A percentile compares a stretch with the other conserved stretches of the same genome.
phyloP scores from a whole-genome alignment of 2,329 filamentous ascomycete species.

The Stagonosporopsis cucurbitacearum region DNA sequence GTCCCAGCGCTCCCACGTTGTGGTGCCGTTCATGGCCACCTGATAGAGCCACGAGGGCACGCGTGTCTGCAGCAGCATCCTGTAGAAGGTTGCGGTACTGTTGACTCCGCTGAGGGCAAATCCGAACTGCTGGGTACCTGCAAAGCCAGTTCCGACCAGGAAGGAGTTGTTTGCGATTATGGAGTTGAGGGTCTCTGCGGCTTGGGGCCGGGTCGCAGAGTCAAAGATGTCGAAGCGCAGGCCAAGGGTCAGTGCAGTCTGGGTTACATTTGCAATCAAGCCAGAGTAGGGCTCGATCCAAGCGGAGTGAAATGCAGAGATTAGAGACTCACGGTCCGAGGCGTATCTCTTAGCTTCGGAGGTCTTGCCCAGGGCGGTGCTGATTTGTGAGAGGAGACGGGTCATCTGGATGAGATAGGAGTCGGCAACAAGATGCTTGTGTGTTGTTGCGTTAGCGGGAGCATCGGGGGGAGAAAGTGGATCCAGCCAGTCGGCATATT shows the following conservation, averaged over 20 bases:
- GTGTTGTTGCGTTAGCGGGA: constrained; percentile 43
- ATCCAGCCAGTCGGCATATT: constrained; percentile 54
- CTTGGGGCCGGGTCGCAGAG: constrained; percentile 2
- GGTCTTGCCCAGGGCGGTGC: constrained; percentile 27
- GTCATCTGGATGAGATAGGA: constrained; percentile 50
- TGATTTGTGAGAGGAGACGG: constrained; percentile 38
- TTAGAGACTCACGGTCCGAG: constrained; percentile 21
- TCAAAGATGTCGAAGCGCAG: constrained; percentile 25
- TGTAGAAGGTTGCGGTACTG: constrained; percentile 46
- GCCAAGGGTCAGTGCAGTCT: constrained; percentile 28
- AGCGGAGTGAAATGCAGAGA: constrained; percentile 33
- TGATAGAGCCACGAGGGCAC: constrained; percentile 59
- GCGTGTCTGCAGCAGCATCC: constrained; percentile 56
- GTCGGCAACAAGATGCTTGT: constrained; percentile 48
- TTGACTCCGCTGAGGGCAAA: constrained; percentile 23
- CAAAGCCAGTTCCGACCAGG: constrained; percentile 30
- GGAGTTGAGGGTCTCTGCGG: constrained; percentile 18
- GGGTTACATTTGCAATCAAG: constrained; percentile 27
- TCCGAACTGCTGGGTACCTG: constrained; percentile 27
- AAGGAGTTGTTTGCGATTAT: constrained; percentile 20
- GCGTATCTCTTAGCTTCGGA: constrained; percentile 30
- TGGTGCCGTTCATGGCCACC: constrained; percentile 56
- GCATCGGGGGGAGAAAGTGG: constrained; percentile 47
- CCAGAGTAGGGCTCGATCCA: constrained; percentile 22
- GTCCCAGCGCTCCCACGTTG: constrained; percentile 62